phyloP scores from a whole-genome alignment of 2,329 filamentous ascomycete genomes.

The Triangularia verruculosa region DNA sequence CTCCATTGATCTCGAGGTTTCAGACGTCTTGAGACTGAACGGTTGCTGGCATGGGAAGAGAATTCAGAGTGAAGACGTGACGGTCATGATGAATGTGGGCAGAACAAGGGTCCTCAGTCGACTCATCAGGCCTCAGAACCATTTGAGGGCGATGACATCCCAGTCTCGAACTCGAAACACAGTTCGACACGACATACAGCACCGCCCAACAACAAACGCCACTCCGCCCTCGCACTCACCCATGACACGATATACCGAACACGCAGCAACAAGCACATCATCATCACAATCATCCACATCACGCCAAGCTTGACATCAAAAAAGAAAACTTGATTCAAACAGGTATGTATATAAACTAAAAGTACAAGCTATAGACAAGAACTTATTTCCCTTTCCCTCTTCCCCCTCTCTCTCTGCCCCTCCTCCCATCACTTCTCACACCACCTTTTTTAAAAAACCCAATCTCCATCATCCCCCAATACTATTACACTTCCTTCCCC shows the following conservation, averaged over 20 bases:
- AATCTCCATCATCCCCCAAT: neutral
- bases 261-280: too few relatives aligned
- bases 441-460: neutral
- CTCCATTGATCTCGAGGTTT: too few relatives aligned
- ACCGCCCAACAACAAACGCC: too few relatives aligned
- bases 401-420: neutral
- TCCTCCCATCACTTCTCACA: neutral
- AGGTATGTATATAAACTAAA: conserved; percentile 1
- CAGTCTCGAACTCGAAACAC: too few relatives aligned
- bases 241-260: neutral
- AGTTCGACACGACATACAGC: too few relatives aligned
- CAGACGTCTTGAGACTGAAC: too few relatives aligned
- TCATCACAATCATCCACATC: neutral
- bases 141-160: too few relatives aligned
- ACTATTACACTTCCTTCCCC: neutral
- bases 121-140: too few relatives aligned
- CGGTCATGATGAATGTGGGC: too few relatives aligned
- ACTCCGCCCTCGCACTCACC: neutral
- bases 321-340: neutral
- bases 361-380: conserved; percentile 1
- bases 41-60: too few relatives aligned
- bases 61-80: too few relatives aligned
- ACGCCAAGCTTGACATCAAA: neutral
- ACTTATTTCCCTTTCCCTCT: neutral
- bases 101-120: too few relatives aligned